Base-by-base conservation (phyloP, 306 rosid genomes). In the Quillaja saponaria region DNA sequence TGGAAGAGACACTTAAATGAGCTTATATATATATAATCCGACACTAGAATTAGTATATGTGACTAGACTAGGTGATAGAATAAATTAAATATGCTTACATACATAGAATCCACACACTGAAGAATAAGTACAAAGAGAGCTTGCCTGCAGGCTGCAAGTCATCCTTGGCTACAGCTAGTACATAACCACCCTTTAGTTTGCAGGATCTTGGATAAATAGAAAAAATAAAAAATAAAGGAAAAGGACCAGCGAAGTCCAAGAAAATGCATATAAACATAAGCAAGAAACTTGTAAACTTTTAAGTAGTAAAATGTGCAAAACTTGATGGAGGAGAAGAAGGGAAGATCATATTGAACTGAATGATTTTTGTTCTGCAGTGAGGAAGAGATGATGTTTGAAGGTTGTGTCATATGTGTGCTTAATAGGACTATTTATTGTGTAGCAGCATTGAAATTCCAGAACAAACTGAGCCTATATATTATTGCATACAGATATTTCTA, bases 151-250 rank as follows among this genome's bases (percentile, higher is more conserved):
- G n/a, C n/a, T n/a, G n/a, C 42, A 55, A 55, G 45, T 55, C 61
- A 55, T 55, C 61, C 61, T 55, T 55, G 61, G 61, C 61, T 55
- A n/a, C 61, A 55, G n/a, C 45, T 25, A 25, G 31, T 25, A 15
- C 21, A 55, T 55, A 33, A 55, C 45, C 61, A 33, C 61, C 21
- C 45, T 13, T 55, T 25, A 41, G 33, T 42, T 33, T 55, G 61
- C 6, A 55, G 16, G 61, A 55, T 2, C 61, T 15, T 55, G 61
- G 55, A 55, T 34, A 21, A 55, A 25, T 52, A 47, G 14, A 33
- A 53, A 3, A 31, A 9, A 13, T 14, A 14, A 34, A 33, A 55
- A 8, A n/a, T n/a, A n/a, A 55, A 8, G 14, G 37, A 50, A 25
- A 25, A 25, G 31, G 4, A 25, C 31, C 31, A 25, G 31, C 4